Percentiles rank a stretch among this genome's conserved stretches.
Conservation (phyloP, 2,329 filamentous ascomycete genomes). For the Fusarium sp. region DNA sequence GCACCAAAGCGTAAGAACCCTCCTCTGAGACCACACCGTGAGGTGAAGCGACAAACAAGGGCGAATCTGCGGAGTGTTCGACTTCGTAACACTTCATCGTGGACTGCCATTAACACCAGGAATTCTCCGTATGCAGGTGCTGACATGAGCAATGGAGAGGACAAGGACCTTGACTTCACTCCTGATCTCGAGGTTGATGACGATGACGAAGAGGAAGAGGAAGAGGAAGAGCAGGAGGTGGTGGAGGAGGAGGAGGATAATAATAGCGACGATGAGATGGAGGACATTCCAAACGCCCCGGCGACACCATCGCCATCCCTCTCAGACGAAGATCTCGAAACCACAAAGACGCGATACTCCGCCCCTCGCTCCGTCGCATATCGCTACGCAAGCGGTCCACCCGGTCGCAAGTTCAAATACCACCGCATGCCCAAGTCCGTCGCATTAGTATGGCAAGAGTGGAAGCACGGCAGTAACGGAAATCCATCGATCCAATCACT, state of each 20-base stretch:
- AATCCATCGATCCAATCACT: conserved; percentile 38
- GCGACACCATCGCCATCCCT: background rate
- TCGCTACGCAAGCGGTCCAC: conserved; percentile 33
- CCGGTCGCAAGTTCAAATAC: conserved; percentile 33
- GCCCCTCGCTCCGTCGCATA: conserved; percentile 23
- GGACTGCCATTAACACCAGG: conserved; percentile 1
- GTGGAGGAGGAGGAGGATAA: background rate
- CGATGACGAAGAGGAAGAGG: background rate
- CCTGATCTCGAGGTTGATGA: background rate
- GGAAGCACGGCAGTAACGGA: conserved; percentile 34
- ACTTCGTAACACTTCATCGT: background rate
- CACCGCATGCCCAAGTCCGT: conserved; percentile 41
- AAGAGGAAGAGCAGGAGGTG: background rate
- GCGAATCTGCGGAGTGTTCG: background rate
- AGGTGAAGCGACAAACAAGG: background rate
- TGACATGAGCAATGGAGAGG: background rate
- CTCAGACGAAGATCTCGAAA: background rate
- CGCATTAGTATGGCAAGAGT: conserved; percentile 37
- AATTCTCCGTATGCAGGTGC: background rate
- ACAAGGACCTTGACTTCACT: background rate
- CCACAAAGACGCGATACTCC: conserved; percentile 30
- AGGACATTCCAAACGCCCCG: background rate
- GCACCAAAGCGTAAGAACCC: conserved; percentile 11
- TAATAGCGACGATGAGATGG: background rate
- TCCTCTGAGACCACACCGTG: background rate